Evolutionary conservation across 768 basidiomycete species (phyloP).

Genomic region (Leccinellum albellum): DNA sequence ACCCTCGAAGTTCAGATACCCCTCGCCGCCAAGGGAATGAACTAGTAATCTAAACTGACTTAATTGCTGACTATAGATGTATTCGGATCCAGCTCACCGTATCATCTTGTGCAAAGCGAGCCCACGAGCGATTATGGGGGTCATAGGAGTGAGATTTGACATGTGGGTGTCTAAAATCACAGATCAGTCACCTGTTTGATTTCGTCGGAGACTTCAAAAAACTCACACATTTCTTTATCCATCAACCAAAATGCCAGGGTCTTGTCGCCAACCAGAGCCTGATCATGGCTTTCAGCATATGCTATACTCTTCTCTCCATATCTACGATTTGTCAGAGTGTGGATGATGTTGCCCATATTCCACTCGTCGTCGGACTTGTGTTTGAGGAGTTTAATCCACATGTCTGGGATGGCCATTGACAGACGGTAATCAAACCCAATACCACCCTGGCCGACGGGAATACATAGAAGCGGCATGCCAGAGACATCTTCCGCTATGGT

Average conservation of each 20-base stretch:
- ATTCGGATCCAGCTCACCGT: conserved; percentile 47
- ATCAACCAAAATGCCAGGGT: conserved; percentile 99
- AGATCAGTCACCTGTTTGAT: not conserved
- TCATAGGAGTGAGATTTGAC: conserved; percentile 82
- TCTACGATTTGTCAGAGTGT: conserved; percentile 87
- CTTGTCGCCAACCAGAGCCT: conserved; percentile 98
- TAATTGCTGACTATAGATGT: not conserved
- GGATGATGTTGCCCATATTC: conserved; percentile 83
- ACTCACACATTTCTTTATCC: conserved; percentile 99
- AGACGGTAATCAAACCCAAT: conserved; percentile 97
- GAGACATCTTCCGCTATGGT: conserved; percentile 99
- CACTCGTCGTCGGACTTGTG: conserved; percentile 85
- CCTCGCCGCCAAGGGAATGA: conserved; percentile 93
- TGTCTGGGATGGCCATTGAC: conserved; percentile 98
- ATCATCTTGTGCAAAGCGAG: conserved; percentile 97
- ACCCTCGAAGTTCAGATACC: conserved; percentile 96
- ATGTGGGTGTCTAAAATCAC: conserved; percentile 75
- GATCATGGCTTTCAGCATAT: conserved; percentile 95
- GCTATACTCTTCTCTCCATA: conserved; percentile 89
- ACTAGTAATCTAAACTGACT: conserved; percentile 64
- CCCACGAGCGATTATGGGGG: conserved; percentile 83
- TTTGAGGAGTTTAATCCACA: conserved; percentile 99
- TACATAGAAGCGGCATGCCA: conserved; percentile 94
- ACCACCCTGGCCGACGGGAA: conserved; percentile 75
- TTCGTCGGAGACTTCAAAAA: conserved; percentile 5